Percentiles rank a stretch among this genome's conserved stretches.
phyloP scores from a whole-genome alignment of 768 basidiomycete species.

The Russula ochroleuca region DNA sequence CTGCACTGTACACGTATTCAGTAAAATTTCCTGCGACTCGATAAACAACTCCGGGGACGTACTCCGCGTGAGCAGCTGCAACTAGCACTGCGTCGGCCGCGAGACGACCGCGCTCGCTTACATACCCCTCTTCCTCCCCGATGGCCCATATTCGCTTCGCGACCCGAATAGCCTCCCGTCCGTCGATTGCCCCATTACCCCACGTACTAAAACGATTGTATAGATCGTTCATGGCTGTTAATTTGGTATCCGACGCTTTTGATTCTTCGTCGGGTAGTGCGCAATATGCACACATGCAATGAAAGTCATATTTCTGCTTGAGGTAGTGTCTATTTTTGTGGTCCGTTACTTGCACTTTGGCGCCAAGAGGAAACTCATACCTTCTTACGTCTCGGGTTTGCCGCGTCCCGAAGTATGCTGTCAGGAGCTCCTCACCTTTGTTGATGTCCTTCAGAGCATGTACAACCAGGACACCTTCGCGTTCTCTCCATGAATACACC shows the following conservation, averaged over 20 bases:
- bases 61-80: slow-evolving; percentile 62
- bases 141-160: slow-evolving; percentile 53
- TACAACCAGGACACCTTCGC: slow-evolving; percentile 47
- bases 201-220: slow-evolving; percentile 48
- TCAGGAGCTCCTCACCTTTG: slow-evolving; percentile 59
- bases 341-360: not conserved
- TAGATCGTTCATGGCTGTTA: slow-evolving; percentile 44
- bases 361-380: slow-evolving; percentile 27
- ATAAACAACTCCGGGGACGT: slow-evolving; percentile 31
- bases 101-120: slow-evolving; percentile 58
- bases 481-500: slow-evolving; percentile 56
- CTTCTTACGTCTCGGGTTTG: slow-evolving; percentile 49
- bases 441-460: slow-evolving; percentile 53
- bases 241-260: slow-evolving; percentile 47
- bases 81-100: slow-evolving; percentile 59
- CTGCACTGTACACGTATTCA: slow-evolving; percentile 36
- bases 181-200: slow-evolving; percentile 44
- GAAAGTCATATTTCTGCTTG: slow-evolving; percentile 50
- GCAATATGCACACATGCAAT: slow-evolving; percentile 56
- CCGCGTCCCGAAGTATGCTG: slow-evolving; percentile 58
- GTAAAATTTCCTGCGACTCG: not conserved
- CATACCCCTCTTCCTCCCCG: slow-evolving; percentile 60
- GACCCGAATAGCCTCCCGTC: slow-evolving; percentile 46
- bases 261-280: slow-evolving; percentile 49
- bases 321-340: slow-evolving; percentile 44